Evolutionary conservation across 768 basidiomycete genomes (phyloP).

Genomic region (Naganishia friedmannii): DNA sequence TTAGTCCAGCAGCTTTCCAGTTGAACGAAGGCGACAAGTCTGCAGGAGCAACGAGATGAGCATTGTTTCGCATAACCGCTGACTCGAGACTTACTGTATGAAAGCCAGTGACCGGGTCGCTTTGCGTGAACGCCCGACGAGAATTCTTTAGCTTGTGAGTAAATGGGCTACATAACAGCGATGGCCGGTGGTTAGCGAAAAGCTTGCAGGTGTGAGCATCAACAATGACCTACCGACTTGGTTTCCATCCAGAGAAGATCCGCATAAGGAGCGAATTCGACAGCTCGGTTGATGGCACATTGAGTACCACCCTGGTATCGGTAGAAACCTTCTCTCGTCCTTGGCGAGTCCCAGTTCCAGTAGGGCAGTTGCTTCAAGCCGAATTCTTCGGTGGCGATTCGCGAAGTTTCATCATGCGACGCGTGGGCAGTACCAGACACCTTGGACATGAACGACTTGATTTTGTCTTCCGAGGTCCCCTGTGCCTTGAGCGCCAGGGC

Average conservation of each 20-base stretch:
- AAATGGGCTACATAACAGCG: constrained; percentile 60
- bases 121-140: constrained; percentile 70
- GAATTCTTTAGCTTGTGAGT: constrained; percentile 87
- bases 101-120: constrained; percentile 83
- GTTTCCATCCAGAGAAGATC: constrained; percentile 60
- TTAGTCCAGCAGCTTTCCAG: constrained; percentile 76
- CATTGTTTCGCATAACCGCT: neutral
- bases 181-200: neutral
- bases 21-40: constrained; percentile 81
- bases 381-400: constrained; percentile 74
- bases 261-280: constrained; percentile 90
- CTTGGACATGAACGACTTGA: constrained; percentile 62
- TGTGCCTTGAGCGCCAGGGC: constrained; percentile 61
- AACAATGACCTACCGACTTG: constrained; percentile 57
- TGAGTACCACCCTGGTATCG: constrained; percentile 95
- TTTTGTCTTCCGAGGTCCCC: constrained; percentile 55
- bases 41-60: neutral
- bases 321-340: constrained; percentile 94
- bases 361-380: constrained; percentile 67
- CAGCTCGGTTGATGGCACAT: constrained; percentile 84
- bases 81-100: constrained; percentile 59
- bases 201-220: neutral
- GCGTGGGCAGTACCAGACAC: constrained; percentile 58
- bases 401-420: constrained; percentile 68
- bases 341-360: constrained; percentile 93